phyloP scores from a whole-genome alignment of 108 stramenopile species.

The Seminavis robusta region DNA sequence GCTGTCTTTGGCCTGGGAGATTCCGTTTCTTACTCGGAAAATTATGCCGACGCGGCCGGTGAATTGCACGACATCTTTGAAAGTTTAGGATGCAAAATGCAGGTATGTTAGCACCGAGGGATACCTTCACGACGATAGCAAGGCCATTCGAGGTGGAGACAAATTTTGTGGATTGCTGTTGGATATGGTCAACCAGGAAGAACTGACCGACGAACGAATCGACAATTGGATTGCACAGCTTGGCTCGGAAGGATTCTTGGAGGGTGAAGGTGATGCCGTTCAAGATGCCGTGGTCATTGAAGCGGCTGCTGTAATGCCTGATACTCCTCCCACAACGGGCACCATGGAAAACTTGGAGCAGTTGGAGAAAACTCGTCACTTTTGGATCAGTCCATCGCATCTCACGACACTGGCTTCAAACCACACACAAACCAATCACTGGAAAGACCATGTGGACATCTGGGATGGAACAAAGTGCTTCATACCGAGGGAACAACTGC shows the following conservation, averaged over 20 bases:
- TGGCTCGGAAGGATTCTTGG: slow-evolving; percentile 68
- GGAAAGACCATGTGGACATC: slow-evolving; percentile 79
- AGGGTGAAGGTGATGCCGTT: slow-evolving; percentile 17
- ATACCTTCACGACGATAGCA: slow-evolving; percentile 79
- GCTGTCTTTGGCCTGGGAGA: slow-evolving; percentile 89
- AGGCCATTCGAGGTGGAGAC: slow-evolving; percentile 77
- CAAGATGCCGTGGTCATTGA: slow-evolving; percentile 11
- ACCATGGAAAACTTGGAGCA: background rate
- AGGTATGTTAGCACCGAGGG: slow-evolving; percentile 71
- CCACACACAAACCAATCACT: slow-evolving; percentile 60
- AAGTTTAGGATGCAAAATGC: slow-evolving; percentile 68
- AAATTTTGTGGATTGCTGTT: slow-evolving; percentile 79
- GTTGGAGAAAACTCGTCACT: slow-evolving; percentile 9
- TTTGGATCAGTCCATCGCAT: slow-evolving; percentile 30
- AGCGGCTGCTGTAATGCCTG: slow-evolving; percentile 5
- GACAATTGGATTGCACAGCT: slow-evolving; percentile 77
- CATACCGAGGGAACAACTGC: no score
- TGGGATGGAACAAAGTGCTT: slow-evolving; percentile 45
- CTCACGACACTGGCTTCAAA: slow-evolving; percentile 38
- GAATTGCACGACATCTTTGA: slow-evolving; percentile 87
- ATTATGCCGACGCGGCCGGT: slow-evolving; percentile 87
- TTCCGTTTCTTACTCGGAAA: slow-evolving; percentile 67
- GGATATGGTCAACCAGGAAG: slow-evolving; percentile 85
- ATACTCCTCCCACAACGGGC: slow-evolving; percentile 4
- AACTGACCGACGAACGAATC: slow-evolving; percentile 67